Evolutionary conservation across 2,329 filamentous ascomycete species (phyloP), one percentile per base, ranked within the genome.

Genomic region (Aspergillus calidoustus): DNA sequence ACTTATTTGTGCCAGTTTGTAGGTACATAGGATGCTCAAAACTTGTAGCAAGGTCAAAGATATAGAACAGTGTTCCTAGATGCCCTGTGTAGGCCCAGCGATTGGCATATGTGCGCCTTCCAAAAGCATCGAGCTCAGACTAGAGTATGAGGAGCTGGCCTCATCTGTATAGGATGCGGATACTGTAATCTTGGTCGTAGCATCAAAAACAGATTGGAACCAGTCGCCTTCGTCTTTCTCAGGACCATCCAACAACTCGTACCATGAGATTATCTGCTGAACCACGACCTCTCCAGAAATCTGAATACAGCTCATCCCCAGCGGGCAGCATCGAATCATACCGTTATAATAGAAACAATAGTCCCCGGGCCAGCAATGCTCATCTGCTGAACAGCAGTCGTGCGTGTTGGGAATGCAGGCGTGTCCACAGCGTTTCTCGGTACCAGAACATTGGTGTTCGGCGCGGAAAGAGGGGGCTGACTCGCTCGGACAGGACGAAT

Each of bases 341-440:
- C 17, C 15, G 1, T 55, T 41, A 15, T 55, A 55, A 7, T 25
- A 22, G 23, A 55, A 55, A 17, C 38, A 55, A 28, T 55, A 55
- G 41, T 55, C 53, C 9, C 53, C 53, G 1, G 53, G 53, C 7
- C 44, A 31, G 23, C 53, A 55, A 25, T 55, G 41, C 8, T 25
- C 13, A 22, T 41, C 46, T 55, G 23, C 41, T n/a, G 53, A 55
- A 25, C 53, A 55, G 28, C 53, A 55, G 53, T 55, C 53, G 23
- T 55, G 53, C 13, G 28, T 7, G n/a, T 55, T 28, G 41, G 53
- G 53, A 17, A 55, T 47, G 38, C 53, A 55, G 53, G 34, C 22
- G 23, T 3, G 23, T n/a, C 46, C 9, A 25, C 53, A 55, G 41
- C 41, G 31, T 47, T 55, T 52, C 8, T 52, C 30, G 30, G 34